Evolutionary conservation across 2,329 filamentous ascomycete genomes (phyloP).

Genomic region (Sporothrix dimorphospora): DNA sequence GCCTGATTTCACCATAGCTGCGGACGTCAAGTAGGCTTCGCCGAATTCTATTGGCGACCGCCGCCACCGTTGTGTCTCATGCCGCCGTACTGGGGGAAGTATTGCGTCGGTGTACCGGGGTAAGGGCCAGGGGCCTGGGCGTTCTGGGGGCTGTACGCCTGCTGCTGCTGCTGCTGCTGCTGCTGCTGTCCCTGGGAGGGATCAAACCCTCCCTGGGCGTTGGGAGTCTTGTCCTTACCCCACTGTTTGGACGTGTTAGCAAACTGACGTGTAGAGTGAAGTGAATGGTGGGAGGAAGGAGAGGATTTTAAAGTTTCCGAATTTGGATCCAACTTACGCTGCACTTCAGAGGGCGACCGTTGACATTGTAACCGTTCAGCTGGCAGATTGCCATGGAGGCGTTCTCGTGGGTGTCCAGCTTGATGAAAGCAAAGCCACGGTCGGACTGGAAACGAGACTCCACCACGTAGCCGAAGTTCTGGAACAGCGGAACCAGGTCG

Average conservation of each 20-base stretch:
- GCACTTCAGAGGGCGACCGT: conserved; percentile 95
- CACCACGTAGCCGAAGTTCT: conserved; percentile 97
- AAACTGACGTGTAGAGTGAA: not conserved
- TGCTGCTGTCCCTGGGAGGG: conserved; percentile 54
- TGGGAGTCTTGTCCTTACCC: conserved; percentile 98
- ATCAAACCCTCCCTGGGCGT: conserved; percentile 70
- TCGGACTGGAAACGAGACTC: conserved; percentile 98
- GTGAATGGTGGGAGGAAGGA: not conserved
- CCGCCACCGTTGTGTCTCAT: conserved; percentile 49
- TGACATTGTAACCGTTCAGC: conserved; percentile 96
- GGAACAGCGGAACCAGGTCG: conserved; percentile 95
- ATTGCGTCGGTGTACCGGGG: conserved; percentile 75
- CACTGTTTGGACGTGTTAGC: conserved; percentile 61
- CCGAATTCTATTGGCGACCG: conserved; percentile 60
- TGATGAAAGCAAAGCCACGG: conserved; percentile 96
- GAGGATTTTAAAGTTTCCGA: no score
- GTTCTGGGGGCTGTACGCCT: conserved; percentile 72
- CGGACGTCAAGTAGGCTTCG: not conserved
- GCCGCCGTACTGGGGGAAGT: conserved; percentile 81
- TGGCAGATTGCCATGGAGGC: conserved; percentile 98
- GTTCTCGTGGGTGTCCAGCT: conserved; percentile 98
- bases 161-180: conserved; percentile 46
- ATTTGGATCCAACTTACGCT: conserved; percentile 72
- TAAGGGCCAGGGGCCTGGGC: conserved; percentile 69
- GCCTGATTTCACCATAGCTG: not conserved